Evolutionary conservation across 2,329 filamentous ascomycete genomes (phyloP).

Genomic region (Arthrobotrys sinensis): DNA sequence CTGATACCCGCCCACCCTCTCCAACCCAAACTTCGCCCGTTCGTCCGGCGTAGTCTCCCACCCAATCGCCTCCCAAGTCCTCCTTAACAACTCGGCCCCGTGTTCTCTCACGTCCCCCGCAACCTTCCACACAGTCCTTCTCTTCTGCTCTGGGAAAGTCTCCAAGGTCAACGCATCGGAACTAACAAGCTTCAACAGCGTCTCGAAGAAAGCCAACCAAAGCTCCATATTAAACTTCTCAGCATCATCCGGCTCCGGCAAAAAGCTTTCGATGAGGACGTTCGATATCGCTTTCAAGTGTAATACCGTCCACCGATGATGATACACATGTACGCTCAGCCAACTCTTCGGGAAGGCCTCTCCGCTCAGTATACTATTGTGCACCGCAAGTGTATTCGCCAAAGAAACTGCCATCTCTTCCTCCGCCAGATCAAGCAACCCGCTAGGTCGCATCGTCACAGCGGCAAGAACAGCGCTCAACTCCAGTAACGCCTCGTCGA

Average conservation of each 20-base stretch:
- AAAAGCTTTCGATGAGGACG: constrained; percentile 84
- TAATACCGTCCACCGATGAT: constrained; percentile 90
- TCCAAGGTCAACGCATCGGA: constrained; percentile 91
- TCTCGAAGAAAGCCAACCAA: constrained; percentile 94
- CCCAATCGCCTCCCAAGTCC: constrained; percentile 94
- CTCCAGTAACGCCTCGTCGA: constrained; percentile 90
- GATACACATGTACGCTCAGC: constrained; percentile 93
- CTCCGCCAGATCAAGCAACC: constrained; percentile 81
- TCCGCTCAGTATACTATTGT: constrained; percentile 89
- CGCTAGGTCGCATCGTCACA: constrained; percentile 80
- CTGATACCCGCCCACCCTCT: constrained; percentile 94
- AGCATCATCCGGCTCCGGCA: constrained; percentile 91
- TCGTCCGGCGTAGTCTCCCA: constrained; percentile 93
- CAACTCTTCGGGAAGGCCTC: constrained; percentile 90
- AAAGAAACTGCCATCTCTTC: constrained; percentile 82
- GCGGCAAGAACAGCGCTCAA: constrained; percentile 89
- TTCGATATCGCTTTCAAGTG: constrained; percentile 85
- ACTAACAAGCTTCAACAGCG: constrained; percentile 87
- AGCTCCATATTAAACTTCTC: constrained; percentile 92
- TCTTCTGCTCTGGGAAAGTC: constrained; percentile 96
- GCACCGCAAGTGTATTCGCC: constrained; percentile 83
- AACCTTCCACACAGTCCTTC: constrained; percentile 97
- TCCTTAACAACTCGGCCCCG: constrained; percentile 86
- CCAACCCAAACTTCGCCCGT: constrained; percentile 80
- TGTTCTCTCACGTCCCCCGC: constrained; percentile 94